phyloP scores from a whole-genome alignment of 1,284 basidiomycete species.

The Malassezia globosa region DNA sequence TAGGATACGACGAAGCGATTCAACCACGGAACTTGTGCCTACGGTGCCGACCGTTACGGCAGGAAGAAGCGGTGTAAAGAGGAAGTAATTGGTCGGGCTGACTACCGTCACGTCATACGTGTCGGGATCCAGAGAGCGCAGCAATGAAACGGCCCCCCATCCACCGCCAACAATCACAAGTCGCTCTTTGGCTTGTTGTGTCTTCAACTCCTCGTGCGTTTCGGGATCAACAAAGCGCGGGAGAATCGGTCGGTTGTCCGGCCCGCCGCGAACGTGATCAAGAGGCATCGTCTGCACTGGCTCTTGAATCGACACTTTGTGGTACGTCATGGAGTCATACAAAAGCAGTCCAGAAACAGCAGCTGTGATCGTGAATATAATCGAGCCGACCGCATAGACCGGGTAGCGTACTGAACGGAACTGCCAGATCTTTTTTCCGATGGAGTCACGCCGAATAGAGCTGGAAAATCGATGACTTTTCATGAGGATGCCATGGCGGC shows the following conservation, averaged over 20 bases:
- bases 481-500: no score
- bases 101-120: conserved; percentile 43
- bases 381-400: background rate
- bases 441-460: background rate
- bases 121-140: conserved; percentile 34
- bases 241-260: conserved; percentile 41
- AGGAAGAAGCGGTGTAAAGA: conserved; percentile 44
- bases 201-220: conserved; percentile 18
- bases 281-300: background rate
- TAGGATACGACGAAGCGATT: conserved; percentile 40
- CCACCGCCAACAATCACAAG: conserved; percentile 46
- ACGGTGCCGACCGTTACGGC: conserved; percentile 45
- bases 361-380: conserved; percentile 1
- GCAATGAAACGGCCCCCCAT: conserved; percentile 42
- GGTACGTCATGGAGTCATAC: conserved; percentile 15
- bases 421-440: background rate
- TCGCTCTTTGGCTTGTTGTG: conserved; percentile 28
- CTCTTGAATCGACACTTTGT: background rate
- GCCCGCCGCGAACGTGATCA: conserved; percentile 30
- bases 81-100: conserved; percentile 44
- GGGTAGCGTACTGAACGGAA: conserved; percentile 12
- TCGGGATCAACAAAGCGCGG: conserved; percentile 14
- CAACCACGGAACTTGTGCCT: conserved; percentile 41
- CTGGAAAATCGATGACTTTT: no score
- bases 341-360: conserved; percentile 7